Evolutionary conservation across 2,329 filamentous ascomycete genomes (phyloP).

Genomic region (Aspergillus pseudotamarii): DNA sequence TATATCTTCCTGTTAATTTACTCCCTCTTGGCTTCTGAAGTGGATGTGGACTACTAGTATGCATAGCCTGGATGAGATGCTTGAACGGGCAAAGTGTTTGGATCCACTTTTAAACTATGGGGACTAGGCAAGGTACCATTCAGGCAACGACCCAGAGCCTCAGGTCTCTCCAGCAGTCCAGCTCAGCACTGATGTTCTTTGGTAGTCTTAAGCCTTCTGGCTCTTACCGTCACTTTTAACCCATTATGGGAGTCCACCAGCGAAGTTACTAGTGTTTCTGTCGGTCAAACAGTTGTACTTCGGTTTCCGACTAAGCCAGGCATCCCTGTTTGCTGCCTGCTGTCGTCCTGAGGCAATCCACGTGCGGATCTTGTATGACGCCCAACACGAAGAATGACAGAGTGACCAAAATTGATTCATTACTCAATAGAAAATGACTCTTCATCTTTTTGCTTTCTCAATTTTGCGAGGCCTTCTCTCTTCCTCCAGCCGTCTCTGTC

Average conservation of each 20-base stretch:
- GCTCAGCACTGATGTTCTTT: not conserved
- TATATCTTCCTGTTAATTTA: not conserved
- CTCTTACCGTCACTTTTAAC: constrained; percentile 5
- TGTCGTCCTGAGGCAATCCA: constrained; percentile 1
- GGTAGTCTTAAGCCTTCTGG: constrained; percentile 1
- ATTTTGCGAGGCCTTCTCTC: not conserved
- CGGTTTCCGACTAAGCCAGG: constrained; percentile 6
- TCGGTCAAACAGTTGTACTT: constrained; percentile 1
- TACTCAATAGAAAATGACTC: not conserved
- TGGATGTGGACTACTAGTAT: not conserved
- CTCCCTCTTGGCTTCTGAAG: not conserved
- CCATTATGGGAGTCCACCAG: not conserved
- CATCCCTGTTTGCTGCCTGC: constrained; percentile 9
- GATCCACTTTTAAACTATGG: not conserved
- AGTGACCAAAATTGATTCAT: not conserved
- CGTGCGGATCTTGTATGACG: constrained; percentile 2
- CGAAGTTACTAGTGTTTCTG: not conserved
- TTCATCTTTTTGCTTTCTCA: not conserved
- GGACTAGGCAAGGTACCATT: constrained; percentile 5
- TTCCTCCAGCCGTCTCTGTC: not conserved
- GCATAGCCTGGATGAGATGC: constrained; percentile 5
- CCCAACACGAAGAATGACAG: not conserved
- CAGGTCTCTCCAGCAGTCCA: not conserved
- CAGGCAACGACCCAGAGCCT: constrained; percentile 10
- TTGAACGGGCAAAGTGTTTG: not conserved